These are phyloP conservation scores for Mortierella sp. DNA, from an alignment of 371 early-diverging fungal genomes.

Conservation along the genomic window DNA sequence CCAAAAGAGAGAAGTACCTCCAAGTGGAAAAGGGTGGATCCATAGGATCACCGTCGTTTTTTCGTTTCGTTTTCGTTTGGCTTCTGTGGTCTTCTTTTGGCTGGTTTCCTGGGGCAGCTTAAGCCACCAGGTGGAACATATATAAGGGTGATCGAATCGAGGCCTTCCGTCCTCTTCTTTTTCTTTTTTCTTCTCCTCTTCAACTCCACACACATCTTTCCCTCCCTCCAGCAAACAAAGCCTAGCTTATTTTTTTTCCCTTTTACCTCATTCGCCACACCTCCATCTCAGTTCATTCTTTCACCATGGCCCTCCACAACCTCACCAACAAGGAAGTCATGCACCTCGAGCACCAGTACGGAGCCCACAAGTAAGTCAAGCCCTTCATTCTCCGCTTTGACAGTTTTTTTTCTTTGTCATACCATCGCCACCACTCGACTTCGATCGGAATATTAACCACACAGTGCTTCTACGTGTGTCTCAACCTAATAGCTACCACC, in stretches of 20 bases:
- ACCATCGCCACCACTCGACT: neutral
- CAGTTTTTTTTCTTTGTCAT: neutral
- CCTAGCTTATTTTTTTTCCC: neutral
- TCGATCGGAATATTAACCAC: neutral
- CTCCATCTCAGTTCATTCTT: neutral
- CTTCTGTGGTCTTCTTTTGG: neutral
- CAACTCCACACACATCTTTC: neutral
- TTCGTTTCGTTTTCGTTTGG: too few species aligned
- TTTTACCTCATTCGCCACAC: neutral
- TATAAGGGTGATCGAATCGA: neutral
- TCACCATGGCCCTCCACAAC: slow-evolving; percentile 37
- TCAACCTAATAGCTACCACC: slow-evolving; percentile 86
- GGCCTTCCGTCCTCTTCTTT: neutral
- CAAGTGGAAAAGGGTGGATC: neutral
- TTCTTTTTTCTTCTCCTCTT: slow-evolving; percentile 10
- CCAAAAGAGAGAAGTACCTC: neutral
- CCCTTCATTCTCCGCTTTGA: neutral
- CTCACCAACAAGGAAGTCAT: slow-evolving; percentile 71
- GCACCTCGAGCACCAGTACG: slow-evolving; percentile 78
- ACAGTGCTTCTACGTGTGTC: neutral
- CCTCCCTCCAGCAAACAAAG: slow-evolving; percentile 3
- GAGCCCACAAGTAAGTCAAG: slow-evolving; percentile 87
- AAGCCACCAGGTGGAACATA: neutral
- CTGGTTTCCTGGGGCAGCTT: slow-evolving; percentile 8
- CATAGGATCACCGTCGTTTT: neutral